Percentiles rank a stretch among this genome's conserved stretches.
phyloP scores from a whole-genome alignment of 2,329 filamentous ascomycete genomes.

The Pseudocercospora cruenta region DNA sequence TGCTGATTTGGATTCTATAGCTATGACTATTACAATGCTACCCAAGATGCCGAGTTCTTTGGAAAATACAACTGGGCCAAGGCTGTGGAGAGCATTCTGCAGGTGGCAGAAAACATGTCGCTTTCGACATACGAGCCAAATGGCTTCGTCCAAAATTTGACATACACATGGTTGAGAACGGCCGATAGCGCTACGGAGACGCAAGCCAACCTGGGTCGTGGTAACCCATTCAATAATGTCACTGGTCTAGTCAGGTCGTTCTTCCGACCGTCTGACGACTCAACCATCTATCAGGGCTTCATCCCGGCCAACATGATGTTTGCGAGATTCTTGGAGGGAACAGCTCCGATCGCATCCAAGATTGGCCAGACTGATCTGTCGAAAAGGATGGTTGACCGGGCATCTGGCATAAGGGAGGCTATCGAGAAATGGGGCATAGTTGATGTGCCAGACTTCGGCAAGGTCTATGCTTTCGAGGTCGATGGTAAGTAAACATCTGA shows the following conservation, averaged over 20 bases:
- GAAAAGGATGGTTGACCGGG: slow-evolving; percentile 60
- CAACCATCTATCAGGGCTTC: slow-evolving; percentile 55
- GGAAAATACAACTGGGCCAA: slow-evolving; percentile 52
- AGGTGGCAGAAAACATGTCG: slow-evolving; percentile 52
- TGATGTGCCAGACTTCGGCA: slow-evolving; percentile 41
- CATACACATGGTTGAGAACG: slow-evolving; percentile 51
- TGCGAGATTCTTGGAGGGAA: slow-evolving; percentile 61
- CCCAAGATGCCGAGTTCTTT: slow-evolving; percentile 54
- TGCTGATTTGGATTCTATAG: slow-evolving; percentile 8
- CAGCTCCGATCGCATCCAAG: slow-evolving; percentile 57
- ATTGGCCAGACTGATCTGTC: slow-evolving; percentile 56
- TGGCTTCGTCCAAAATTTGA: slow-evolving; percentile 48
- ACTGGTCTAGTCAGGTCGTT: slow-evolving; percentile 55
- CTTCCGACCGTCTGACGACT: slow-evolving; percentile 56
- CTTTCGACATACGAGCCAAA: slow-evolving; percentile 53
- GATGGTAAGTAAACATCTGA: slow-evolving; percentile 43
- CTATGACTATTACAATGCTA: slow-evolving; percentile 54
- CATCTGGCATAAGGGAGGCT: slow-evolving; percentile 48
- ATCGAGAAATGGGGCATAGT: slow-evolving; percentile 52
- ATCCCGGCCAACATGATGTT: slow-evolving; percentile 71
- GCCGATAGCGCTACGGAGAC: slow-evolving; percentile 53
- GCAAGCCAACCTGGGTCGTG: slow-evolving; percentile 57
- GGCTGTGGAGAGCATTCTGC: slow-evolving; percentile 50
- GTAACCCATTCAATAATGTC: slow-evolving; percentile 53
- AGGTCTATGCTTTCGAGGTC: slow-evolving; percentile 54